Evolutionary conservation across 2,329 filamentous ascomycete species (phyloP), one percentile per base, ranked within the genome.

Genomic region (Lomentospora prolificans): DNA sequence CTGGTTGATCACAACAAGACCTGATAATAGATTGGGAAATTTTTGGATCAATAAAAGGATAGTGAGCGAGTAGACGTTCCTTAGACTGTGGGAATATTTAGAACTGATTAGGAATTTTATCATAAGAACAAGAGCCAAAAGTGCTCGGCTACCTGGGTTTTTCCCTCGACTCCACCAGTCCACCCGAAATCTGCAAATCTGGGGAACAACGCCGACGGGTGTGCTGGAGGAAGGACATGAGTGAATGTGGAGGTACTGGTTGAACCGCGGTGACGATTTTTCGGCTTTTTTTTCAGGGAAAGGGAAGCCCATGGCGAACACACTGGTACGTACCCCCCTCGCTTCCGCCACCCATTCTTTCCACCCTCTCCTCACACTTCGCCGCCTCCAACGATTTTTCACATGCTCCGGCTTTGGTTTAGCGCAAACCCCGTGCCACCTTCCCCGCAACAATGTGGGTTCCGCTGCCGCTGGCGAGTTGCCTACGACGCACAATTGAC

Each of bases 291-390:
- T 48, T 48, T 48, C 44, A 48, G 44, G 44, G 44, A 48, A 48
- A 19, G 22, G 22, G 22, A n/a, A n/a, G n/a, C n/a, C n/a, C n/a
- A 17, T 41, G 36, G 36, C 36, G n/a, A 41, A 39, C 33, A 39
- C 36, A 41, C 19, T 7, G n/a, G 36, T 41, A 41, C 36, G n/a
- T 17, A 41, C 36, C n/a, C 56, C 22, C 52, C 44, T 55, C 14
- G 36, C 51, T 46, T 55, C 54, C 53, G 46, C 58, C 57, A 58
- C 50, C 8, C 53, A 10, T 4, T 46, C 55, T 39, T 57, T 24
- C 39, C 55, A 24, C 44, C 39, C 51, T 58, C n/a, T 27, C 22
- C 55, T 8, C 36, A 41, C n/a, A 41, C 36, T 19, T 19, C 36
- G 6, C 12, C 9, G 31, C 36, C 3, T 5, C 19, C n/a, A 14